Base-by-base conservation (phyloP, 2,329 filamentous ascomycete genomes). In the Arthrinium puccinioides region DNA sequence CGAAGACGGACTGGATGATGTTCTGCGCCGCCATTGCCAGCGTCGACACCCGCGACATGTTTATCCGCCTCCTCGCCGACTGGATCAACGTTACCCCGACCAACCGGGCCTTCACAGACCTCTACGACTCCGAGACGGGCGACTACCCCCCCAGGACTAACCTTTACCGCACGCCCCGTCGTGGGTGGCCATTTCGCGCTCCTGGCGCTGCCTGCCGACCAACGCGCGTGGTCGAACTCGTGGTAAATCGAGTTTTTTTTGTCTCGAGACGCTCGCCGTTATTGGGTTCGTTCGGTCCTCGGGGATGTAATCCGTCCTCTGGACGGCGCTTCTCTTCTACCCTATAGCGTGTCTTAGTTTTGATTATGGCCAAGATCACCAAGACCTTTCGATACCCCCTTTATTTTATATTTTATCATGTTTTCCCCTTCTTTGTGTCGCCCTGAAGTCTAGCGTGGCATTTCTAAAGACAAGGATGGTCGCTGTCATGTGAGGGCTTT, bases 1-100 rank as follows among this genome's bases (percentile, higher is more conserved):
- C 86, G 44, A 94, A 94, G 64, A 79, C 77, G 1, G 87, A 94
- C 64, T 94, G 87, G 87, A 79, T 89, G 55, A 79, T 92, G 56
- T 89, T 88, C 63, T 76, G 78, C 5, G 87, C 87, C n/a, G 82
- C 87, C 9, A 80, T 89, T 9, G 74, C 84, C 0, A 71, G 70
- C 28, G 58, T 67, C 37, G 59, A 67, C 21, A 83, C 83, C 2
- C 71, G 78, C 38, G 61, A 69, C 9, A 69, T 79, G 55, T 84
- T 94, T 48, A 67, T 90, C 36, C 66, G 76, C 33, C 72, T 76
- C 24, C 72, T 90, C 30, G 83, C 83, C 3, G 65, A 61, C 40
- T 94, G 86, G 84, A 69, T 94, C 51, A 82, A 82, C 48, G 75
- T 81, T 53, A 94, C 87, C 3, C 64, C 62, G 2, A 86, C 77